Conservation (phyloP, 345 rosid species). For the Nephelium lappaceum region DNA sequence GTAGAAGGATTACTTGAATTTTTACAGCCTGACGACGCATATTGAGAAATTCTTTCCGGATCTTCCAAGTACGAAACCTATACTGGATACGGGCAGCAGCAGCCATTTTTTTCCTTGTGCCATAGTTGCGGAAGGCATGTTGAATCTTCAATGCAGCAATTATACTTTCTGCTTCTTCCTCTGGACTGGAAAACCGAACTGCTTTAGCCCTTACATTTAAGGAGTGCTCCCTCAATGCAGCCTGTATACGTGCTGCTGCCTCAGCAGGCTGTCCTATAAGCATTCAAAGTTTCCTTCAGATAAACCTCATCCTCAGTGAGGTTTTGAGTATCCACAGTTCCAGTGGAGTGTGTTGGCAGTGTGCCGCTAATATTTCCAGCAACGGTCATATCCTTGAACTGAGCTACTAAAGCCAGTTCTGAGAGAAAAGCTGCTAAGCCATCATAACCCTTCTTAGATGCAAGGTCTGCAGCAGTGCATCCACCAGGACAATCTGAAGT, state of each 20-base stretch:
- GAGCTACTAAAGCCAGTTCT: slow-evolving; percentile 80
- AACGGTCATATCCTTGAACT: slow-evolving; percentile 74
- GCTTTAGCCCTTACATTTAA: slow-evolving; percentile 55
- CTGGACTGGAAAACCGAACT: slow-evolving; percentile 46
- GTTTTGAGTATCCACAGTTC: slow-evolving; percentile 37
- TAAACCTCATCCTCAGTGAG: slow-evolving; percentile 61
- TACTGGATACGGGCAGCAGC: slow-evolving; percentile 87
- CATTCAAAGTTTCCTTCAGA: slow-evolving; percentile 77
- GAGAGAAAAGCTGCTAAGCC: slow-evolving; percentile 92
- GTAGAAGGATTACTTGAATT: slow-evolving; percentile 70
- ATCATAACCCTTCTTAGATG: slow-evolving; percentile 67
- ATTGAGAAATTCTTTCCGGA: slow-evolving; percentile 64
- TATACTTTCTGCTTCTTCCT: slow-evolving; percentile 70
- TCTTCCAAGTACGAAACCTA: slow-evolving; percentile 89
- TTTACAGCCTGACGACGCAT: slow-evolving; percentile 74
- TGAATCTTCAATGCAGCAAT: slow-evolving; percentile 96
- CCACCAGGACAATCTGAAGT: slow-evolving; percentile 69
- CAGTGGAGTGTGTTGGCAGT: slow-evolving; percentile 49
- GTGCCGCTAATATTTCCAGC: slow-evolving; percentile 86
- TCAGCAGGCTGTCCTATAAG: slow-evolving; percentile 88
- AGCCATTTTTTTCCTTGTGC: slow-evolving; percentile 63
- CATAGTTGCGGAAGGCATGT: slow-evolving; percentile 83
- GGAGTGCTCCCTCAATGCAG: slow-evolving; percentile 84
- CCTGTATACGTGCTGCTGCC: slow-evolving; percentile 90
- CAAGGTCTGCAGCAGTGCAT: slow-evolving; percentile 85